Base-by-base conservation (phyloP, 345 rosid species). In the Citrus sinensis region DNA sequence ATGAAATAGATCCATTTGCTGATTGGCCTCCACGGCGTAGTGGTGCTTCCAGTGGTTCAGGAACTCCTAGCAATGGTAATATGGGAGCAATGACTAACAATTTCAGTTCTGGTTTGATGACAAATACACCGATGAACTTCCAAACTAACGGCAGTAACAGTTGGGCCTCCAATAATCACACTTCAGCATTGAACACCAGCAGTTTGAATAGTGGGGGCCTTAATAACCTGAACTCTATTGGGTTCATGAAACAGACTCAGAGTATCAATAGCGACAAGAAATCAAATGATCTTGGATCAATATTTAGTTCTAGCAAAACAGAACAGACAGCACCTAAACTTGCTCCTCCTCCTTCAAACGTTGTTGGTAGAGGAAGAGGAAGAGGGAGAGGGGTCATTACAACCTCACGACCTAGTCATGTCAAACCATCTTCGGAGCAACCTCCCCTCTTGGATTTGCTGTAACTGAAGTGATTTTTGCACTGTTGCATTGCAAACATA, bases 1-100 rank as follows among this genome's bases (percentile, higher is more conserved):
- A 91, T 86, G 95, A 93, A 19, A 61, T 88, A 70, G 99, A 95
- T 79, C 99, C 98, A n/a, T 93, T 95, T 65, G 95, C 93, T 39
- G 79, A 91, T 59, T 95, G 98, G 98, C 98, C 97, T 80, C 97
- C 96, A 69, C 82, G 90, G 78, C 79, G 89, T 56, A 79, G 80
- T 75, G 74, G 79, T 79, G 77, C 87, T 76, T 83, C 81, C 65
- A 79, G 54, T 76, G 73, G 70, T 60, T 80, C 85, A 16, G 87
- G 86, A 7, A 76, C 78, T 81, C 76, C 80, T 66, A 88, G 71
- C 81, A 91, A 87, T 85, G 93, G 90, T 58, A 67, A 80, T 17
- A 24, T 58, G 24, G 80, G 85, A 76, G 32, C 75, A 61, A 14
- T 71, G 67, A 30, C 71, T 32, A 83, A 62, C 67, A 85, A 67